Conservation (phyloP, 176 grass and related monocot species). For the Pontederia crassipes region DNA sequence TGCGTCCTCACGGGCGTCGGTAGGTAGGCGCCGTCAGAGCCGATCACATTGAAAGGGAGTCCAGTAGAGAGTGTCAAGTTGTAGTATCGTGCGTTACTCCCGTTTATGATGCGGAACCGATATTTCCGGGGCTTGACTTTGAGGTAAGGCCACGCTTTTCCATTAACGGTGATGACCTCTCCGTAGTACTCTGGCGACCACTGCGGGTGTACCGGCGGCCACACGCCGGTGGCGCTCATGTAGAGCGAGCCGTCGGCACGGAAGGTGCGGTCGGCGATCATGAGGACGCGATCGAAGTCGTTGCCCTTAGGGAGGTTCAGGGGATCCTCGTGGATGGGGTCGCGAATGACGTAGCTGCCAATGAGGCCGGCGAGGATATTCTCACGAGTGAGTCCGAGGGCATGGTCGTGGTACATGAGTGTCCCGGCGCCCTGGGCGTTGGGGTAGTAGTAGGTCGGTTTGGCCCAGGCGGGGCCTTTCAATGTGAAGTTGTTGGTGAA, state of each 20-base stretch:
- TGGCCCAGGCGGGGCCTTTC: conserved; percentile 32
- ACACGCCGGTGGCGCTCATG: conserved; percentile 59
- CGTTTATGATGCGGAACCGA: conserved; percentile 68
- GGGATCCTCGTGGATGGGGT: conserved; percentile 7
- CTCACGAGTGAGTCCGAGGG: conserved; percentile 54
- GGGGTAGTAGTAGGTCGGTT: conserved; percentile 34
- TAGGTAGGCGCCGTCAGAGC: conserved; percentile 55
- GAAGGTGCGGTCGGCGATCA: conserved; percentile 59
- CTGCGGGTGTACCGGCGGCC: conserved; percentile 54
- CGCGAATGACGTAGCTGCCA: conserved; percentile 41
- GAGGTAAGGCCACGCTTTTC: conserved; percentile 69
- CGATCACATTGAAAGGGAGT: conserved; percentile 35
- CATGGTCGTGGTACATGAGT: conserved; percentile 84
- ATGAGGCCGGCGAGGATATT: conserved; percentile 72
- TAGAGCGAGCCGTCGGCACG: conserved; percentile 35
- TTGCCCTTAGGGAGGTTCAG: conserved; percentile 33
- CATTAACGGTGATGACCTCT: conserved; percentile 34
- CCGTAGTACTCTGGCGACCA: conserved; percentile 94
- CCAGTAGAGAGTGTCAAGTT: neutral
- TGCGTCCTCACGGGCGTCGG: conserved; percentile 25
- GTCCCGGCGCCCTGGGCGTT: conserved; percentile 48
- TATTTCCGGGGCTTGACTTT: conserved; percentile 41
- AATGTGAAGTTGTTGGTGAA: conserved; percentile 36
- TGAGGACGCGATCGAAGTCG: conserved; percentile 35
- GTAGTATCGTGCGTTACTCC: conserved; percentile 63